These are phyloP conservation scores for Auricularia cornea DNA, from an alignment of 768 basidiomycete genomes.

Conservation along the genomic window DNA sequence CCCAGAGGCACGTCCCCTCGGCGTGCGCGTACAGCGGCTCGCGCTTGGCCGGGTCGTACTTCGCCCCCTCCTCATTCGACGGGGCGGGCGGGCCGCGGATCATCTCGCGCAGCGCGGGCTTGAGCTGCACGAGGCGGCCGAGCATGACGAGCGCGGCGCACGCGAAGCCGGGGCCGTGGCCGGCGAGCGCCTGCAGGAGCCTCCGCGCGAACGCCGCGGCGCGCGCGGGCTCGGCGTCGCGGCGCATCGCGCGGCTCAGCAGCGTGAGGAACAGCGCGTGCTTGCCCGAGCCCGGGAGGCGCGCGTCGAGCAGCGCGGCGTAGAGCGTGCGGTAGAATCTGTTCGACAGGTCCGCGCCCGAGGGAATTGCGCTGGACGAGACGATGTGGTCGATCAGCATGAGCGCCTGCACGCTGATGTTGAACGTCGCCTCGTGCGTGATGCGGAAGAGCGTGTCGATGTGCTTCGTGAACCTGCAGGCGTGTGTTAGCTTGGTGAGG, in stretches of 20 bases:
- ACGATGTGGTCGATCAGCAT: slow-evolving; percentile 81
- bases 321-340: slow-evolving; percentile 82
- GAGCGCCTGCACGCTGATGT: slow-evolving; percentile 88
- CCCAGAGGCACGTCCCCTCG: slow-evolving; percentile 74
- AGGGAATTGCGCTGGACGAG: slow-evolving; percentile 34
- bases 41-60: slow-evolving; percentile 83
- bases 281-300: slow-evolving; percentile 68
- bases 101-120: not conserved
- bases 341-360: slow-evolving; percentile 35
- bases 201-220: slow-evolving; percentile 75
- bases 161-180: slow-evolving; percentile 76
- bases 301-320: slow-evolving; percentile 74
- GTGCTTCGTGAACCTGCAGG: slow-evolving; percentile 67
- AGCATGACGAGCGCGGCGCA: slow-evolving; percentile 83
- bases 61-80: slow-evolving; percentile 6
- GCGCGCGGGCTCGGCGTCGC: slow-evolving; percentile 47
- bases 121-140: slow-evolving; percentile 15
- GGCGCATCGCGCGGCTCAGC: slow-evolving; percentile 82
- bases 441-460: slow-evolving; percentile 92
- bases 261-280: slow-evolving; percentile 97
- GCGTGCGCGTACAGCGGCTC: slow-evolving; percentile 85
- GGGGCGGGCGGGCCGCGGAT: slow-evolving; percentile 10
- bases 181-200: slow-evolving; percentile 72
- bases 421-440: slow-evolving; percentile 94
- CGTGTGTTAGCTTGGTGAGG: not conserved